phyloP scores from a whole-genome alignment of 768 basidiomycete genomes.

The Termitomyces sp. region DNA sequence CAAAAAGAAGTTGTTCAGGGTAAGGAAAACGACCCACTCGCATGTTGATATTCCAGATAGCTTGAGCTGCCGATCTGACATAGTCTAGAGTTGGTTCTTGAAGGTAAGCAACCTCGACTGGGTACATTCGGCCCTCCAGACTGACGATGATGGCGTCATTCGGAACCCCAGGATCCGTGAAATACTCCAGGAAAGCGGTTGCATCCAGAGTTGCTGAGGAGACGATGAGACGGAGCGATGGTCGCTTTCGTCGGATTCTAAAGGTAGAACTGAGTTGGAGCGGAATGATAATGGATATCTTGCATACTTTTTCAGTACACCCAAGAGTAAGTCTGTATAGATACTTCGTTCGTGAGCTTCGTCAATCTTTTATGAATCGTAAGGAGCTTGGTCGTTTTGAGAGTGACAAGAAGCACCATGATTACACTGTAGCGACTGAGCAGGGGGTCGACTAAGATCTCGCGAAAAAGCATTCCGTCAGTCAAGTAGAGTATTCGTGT shows the following conservation, averaged over 20 bases:
- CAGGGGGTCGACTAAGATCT: slow-evolving; percentile 87
- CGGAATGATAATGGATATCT: not conserved
- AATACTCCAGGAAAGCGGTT: slow-evolving; percentile 82
- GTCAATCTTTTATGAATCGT: slow-evolving; percentile 66
- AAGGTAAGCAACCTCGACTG: slow-evolving; percentile 90
- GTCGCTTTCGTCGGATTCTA: slow-evolving; percentile 89
- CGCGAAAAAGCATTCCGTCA: slow-evolving; percentile 96
- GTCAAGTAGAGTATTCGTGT: slow-evolving; percentile 96
- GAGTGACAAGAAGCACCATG: slow-evolving; percentile 55
- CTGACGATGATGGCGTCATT: slow-evolving; percentile 81
- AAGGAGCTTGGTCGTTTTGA: not conserved
- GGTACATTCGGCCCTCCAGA: slow-evolving; percentile 91
- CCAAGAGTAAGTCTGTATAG: slow-evolving; percentile 93
- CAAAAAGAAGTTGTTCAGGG: not conserved
- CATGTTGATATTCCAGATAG: slow-evolving; percentile 74
- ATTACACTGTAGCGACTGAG: slow-evolving; percentile 91
- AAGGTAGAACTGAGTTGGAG: not conserved
- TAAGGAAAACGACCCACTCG: slow-evolving; percentile 45
- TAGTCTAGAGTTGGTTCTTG: slow-evolving; percentile 77
- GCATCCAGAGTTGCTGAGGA: slow-evolving; percentile 98
- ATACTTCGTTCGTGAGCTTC: slow-evolving; percentile 96
- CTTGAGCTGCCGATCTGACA: slow-evolving; percentile 73
- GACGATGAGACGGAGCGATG: slow-evolving; percentile 83
- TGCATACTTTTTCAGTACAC: slow-evolving; percentile 84
- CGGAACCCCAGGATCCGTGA: slow-evolving; percentile 55